A percentile compares a stretch with the other conserved stretches of the same genome.
Evolutionary conservation across 2,329 filamentous ascomycete genomes (phyloP).

Genomic region (Fragosphaeria purpurea): DNA sequence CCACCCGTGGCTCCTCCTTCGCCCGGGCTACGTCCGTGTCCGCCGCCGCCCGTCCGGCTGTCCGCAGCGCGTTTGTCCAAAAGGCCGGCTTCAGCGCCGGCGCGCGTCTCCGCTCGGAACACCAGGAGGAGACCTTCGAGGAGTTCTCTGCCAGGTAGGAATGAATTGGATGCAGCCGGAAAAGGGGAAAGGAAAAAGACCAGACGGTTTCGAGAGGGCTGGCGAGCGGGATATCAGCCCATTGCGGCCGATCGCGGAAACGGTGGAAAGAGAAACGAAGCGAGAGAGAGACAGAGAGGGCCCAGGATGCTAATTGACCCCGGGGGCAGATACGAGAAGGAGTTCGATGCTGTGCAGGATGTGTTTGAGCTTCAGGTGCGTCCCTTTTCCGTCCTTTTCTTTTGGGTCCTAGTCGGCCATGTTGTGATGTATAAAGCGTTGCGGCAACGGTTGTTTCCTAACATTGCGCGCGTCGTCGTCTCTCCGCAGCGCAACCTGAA

Average conservation of each 20-base stretch:
- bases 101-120: constrained; percentile 44
- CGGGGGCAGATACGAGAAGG: constrained; percentile 85
- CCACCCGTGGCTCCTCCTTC: constrained; percentile 56
- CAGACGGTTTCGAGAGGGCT: no score
- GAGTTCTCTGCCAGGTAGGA: constrained; percentile 94
- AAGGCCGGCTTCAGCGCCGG: constrained; percentile 54
- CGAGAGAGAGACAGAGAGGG: no score
- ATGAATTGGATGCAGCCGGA: constrained; percentile 9
- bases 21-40: constrained; percentile 50
- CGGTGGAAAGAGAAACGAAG: no score
- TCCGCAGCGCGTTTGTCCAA: constrained; percentile 42
- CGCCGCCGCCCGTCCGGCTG: constrained; percentile 40
- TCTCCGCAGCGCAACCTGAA: constrained; percentile 69
- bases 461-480: not conserved
- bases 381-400: constrained; percentile 7
- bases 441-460: not conserved
- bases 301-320: no score
- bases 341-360: constrained; percentile 95
- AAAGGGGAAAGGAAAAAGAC: no score
- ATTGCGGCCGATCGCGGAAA: no score
- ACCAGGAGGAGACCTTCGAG: constrained; percentile 96
- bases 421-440: no score
- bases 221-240: no score
- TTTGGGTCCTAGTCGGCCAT: no score
- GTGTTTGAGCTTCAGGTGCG: constrained; percentile 98